Conservation (phyloP, 2,329 filamentous ascomycete species). For the Fusarium sacchari region DNA sequence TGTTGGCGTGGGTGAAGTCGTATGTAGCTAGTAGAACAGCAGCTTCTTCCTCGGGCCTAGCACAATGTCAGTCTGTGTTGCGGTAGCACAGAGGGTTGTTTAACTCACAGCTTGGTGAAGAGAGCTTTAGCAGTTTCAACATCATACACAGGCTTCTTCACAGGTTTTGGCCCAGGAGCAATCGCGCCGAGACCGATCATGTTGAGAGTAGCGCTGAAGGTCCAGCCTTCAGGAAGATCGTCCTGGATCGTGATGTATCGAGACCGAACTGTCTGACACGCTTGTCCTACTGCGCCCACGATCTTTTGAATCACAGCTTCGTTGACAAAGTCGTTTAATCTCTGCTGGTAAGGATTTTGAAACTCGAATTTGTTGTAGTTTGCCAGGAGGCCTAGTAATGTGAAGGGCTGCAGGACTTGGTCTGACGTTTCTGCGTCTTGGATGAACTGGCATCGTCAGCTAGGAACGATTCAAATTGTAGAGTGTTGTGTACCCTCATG, state of each 20-base stretch:
- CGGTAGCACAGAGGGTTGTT: neutral
- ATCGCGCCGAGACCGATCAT: slow-evolving; percentile 87
- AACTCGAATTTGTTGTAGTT: slow-evolving; percentile 99
- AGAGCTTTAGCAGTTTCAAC: slow-evolving; percentile 84
- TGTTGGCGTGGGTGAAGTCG: slow-evolving; percentile 94
- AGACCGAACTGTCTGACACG: slow-evolving; percentile 73
- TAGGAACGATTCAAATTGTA: neutral
- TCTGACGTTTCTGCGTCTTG: slow-evolving; percentile 77
- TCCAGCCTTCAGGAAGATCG: slow-evolving; percentile 91
- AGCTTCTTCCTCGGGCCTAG: slow-evolving; percentile 80
- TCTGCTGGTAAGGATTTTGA: slow-evolving; percentile 93
- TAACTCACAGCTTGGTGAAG: slow-evolving; percentile 79
- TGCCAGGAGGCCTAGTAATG: slow-evolving; percentile 84
- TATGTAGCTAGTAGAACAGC: slow-evolving; percentile 87
- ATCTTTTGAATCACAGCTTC: slow-evolving; percentile 87
- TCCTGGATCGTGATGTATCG: slow-evolving; percentile 89
- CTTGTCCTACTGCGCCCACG: slow-evolving; percentile 77
- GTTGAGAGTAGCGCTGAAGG: slow-evolving; percentile 78
- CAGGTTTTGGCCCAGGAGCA: slow-evolving; percentile 72
- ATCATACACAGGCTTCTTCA: slow-evolving; percentile 68
- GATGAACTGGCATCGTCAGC: slow-evolving; percentile 68
- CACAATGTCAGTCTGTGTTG: slow-evolving; percentile 3
- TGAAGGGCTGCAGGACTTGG: slow-evolving; percentile 77
- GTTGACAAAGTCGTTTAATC: slow-evolving; percentile 95
- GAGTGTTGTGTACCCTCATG: slow-evolving; percentile 76